phyloP scores from a whole-genome alignment of 805 yeast genomes.

The Tetrapisispora fleetii region DNA sequence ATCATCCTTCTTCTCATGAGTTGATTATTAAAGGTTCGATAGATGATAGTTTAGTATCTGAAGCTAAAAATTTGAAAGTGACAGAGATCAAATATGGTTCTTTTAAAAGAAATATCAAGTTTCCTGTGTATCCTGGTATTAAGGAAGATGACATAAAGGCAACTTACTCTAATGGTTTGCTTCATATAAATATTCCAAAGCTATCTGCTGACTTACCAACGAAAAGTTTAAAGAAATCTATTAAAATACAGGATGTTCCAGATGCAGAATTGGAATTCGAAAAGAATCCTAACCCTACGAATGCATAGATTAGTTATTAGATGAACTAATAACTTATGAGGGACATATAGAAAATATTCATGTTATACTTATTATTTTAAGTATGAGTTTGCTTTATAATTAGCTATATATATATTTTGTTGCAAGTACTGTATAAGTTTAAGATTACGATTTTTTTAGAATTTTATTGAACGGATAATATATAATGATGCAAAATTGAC shows the following conservation, averaged over 20 bases:
- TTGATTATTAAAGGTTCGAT: conserved; percentile 42
- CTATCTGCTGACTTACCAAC: conserved; percentile 23
- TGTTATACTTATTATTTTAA: too few species aligned
- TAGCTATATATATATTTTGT: too few species aligned
- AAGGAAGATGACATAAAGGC: conserved; percentile 47
- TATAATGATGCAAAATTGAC: too few species aligned
- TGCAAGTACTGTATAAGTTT: too few species aligned
- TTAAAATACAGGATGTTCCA: conserved; percentile 39
- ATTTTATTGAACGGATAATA: too few species aligned
- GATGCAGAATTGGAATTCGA: conserved; percentile 39
- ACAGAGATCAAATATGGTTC: conserved; percentile 49
- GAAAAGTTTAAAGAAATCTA: conserved; percentile 36
- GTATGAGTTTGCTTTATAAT: too few species aligned
- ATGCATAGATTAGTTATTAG: too few species aligned
- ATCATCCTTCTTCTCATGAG: conserved; percentile 48
- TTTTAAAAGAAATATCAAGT: conserved; percentile 46
- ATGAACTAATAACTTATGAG: too few species aligned
- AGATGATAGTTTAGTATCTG: conserved; percentile 32
- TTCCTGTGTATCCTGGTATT: conserved; percentile 45
- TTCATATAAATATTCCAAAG: conserved; percentile 45
- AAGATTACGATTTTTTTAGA: too few species aligned
- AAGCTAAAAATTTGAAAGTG: conserved; percentile 33
- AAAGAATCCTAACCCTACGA: conserved; percentile 36
- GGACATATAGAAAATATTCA: too few species aligned
- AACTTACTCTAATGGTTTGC: conserved; percentile 42